A percentile compares a stretch with the other conserved stretches of the same genome.
phyloP scores from a whole-genome alignment of 208 protist genomes.

The Leishmania tropica region DNA sequence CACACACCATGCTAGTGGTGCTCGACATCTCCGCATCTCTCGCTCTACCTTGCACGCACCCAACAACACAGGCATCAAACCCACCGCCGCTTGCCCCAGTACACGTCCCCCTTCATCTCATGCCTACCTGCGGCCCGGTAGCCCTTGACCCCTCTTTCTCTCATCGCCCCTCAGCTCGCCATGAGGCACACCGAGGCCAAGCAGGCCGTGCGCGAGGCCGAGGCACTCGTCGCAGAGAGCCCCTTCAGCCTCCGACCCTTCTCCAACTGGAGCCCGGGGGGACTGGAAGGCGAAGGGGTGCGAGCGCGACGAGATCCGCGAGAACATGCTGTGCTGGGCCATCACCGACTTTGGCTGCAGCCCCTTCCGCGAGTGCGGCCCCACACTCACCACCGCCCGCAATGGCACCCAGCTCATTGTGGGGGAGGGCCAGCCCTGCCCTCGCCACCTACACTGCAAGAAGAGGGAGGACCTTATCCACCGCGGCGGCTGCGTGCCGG shows the following conservation, averaged over 20 bases:
- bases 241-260: slow-evolving; percentile 27
- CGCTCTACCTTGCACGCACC: too few relatives aligned
- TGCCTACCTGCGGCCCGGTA: too few relatives aligned
- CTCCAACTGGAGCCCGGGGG: slow-evolving; percentile 19
- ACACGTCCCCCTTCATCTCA: too few relatives aligned
- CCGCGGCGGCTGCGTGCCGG: slow-evolving; percentile 23
- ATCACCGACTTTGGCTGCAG: slow-evolving; percentile 27
- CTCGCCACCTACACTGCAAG: slow-evolving; percentile 24
- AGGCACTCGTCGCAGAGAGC: slow-evolving; percentile 22
- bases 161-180: background rate
- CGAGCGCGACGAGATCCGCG: background rate
- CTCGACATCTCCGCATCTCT: too few relatives aligned
- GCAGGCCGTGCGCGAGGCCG: slow-evolving; percentile 22
- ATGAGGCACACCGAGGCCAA: slow-evolving; percentile 33
- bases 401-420: slow-evolving; percentile 22
- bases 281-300: slow-evolving; percentile 19
- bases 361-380: slow-evolving; percentile 20
- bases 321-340: slow-evolving; percentile 28
- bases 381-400: slow-evolving; percentile 6
- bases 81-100: too few relatives aligned
- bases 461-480: slow-evolving; percentile 29
- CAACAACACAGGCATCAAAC: too few relatives aligned
- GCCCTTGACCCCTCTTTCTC: background rate
- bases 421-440: slow-evolving; percentile 13
- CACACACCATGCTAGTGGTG: too few relatives aligned